Evolutionary conservation across 2,329 filamentous ascomycete genomes (phyloP), one percentile per base, ranked within the genome.

Genomic region (Bipolaris sorokiniana): DNA sequence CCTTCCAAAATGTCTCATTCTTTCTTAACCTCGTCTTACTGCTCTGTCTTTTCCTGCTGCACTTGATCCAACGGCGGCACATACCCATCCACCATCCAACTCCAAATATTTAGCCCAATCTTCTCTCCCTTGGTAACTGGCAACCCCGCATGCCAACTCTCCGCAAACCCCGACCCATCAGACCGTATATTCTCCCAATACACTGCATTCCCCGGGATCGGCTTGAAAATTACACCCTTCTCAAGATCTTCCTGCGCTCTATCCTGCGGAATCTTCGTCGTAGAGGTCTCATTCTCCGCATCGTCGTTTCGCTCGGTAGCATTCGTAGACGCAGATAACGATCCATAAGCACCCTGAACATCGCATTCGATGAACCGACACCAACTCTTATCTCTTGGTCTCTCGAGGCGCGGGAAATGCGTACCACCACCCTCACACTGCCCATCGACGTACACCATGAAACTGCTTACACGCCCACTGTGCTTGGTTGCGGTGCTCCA

Each of bases 31-130:
- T 28, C 16, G 9, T 23, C 18, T 26, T 13, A 16, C 23, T 38
- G 28, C 36, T 2, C 5, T 26, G 15, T 22, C n/a, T 23, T 13
- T 20, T 13, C 23, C 31, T 38, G 34, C 34, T 16, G 6, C 22
- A 3, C 46, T 22, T 55, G 33, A 36, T 60, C 60, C 16, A 48
- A 40, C 18, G 28, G 20, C 13, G 67, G 64, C 38, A 68, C 62
- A 56, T 65, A 71, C 5, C 67, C 69, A 16, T 72, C 66, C 72
- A 85, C 82, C 70, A 81, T 83, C 84, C 84, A 87, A 72, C 82
- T 86, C 86, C 86, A 88, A 59, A 88, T 86, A 74, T 88, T 88
- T 73, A 88, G 71, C 0, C 85, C 86, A 54, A 87, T 79, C 76
- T 88, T 88, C 36, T 75, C 78, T 2, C 86, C 86, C 38, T 72